phyloP scores from a whole-genome alignment of 164 flowering plant species.

The Vitis riparia region DNA sequence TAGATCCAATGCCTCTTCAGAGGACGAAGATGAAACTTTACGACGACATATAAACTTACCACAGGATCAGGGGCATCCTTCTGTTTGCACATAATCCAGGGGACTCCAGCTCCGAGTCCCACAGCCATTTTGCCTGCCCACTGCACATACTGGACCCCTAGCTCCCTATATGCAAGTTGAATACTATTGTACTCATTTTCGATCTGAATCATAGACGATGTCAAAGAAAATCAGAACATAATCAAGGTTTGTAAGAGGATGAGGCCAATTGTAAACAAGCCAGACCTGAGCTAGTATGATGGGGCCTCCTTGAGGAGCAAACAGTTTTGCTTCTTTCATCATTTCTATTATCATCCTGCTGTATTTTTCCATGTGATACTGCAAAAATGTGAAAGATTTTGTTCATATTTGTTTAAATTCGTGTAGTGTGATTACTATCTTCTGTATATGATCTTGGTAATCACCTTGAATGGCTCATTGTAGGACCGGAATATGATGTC shows the following conservation, averaged over 20 bases:
- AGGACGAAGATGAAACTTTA: too few species aligned
- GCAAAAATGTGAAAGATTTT: conserved; percentile 5
- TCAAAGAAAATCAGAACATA: too few species aligned
- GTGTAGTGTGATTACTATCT: too few species aligned
- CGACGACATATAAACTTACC: conserved; percentile 28
- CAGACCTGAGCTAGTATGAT: conserved; percentile 42
- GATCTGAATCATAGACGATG: conserved; percentile 39
- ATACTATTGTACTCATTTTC: conserved; percentile 87
- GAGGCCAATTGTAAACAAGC: too few species aligned
- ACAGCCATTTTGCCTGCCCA: conserved; percentile 88
- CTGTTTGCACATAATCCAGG: conserved; percentile 99
- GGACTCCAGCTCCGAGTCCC: conserved; percentile 56
- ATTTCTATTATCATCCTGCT: conserved; percentile 29
- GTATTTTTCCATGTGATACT: conserved; percentile 33
- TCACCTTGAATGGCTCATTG: conserved; percentile 63
- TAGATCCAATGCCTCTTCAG: too few species aligned
- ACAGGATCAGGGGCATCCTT: conserved; percentile 84
- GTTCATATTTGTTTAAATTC: too few species aligned
- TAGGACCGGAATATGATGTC: conserved; percentile 64
- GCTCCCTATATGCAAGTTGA: conserved; percentile 53
- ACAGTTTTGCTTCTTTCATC: conserved; percentile 39
- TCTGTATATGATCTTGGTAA: background rate
- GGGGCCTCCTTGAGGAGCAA: conserved; percentile 60
- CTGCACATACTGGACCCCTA: conserved; percentile 57
- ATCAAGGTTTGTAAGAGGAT: too few species aligned